phyloP scores from a whole-genome alignment of 2,329 filamentous ascomycete genomes.

The Trichoderma sp. region DNA sequence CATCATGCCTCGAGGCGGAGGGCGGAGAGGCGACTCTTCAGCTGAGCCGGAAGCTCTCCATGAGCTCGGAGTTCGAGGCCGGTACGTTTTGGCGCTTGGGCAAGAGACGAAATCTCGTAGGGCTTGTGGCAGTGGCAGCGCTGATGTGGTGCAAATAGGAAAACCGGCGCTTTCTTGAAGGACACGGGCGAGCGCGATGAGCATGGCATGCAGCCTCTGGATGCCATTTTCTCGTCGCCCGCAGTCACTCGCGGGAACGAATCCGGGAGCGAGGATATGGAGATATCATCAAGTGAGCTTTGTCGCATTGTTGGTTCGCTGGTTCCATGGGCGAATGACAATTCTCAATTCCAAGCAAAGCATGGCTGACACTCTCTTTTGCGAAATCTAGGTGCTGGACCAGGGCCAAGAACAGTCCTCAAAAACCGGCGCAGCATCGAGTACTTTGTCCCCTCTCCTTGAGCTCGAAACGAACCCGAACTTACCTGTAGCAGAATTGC shows the following conservation, averaged over 20 bases:
- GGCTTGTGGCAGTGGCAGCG: neutral
- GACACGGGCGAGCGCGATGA: conserved; percentile 82
- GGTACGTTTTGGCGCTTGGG: conserved; percentile 31
- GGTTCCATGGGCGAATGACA: neutral
- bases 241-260: conserved; percentile 41
- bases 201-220: conserved; percentile 85
- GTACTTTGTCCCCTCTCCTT: conserved; percentile 48
- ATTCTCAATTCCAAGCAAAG: neutral
- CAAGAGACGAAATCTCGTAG: neutral
- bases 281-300: conserved; percentile 48
- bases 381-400: conserved; percentile 44
- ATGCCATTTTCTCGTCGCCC: conserved; percentile 86
- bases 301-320: neutral
- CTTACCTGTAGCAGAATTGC: conserved; percentile 30
- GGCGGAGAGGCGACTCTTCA: conserved; percentile 23
- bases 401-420: conserved; percentile 53
- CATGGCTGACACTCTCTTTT: neutral
- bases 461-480: conserved; percentile 57
- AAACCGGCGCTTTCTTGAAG: conserved; percentile 80
- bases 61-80: conserved; percentile 37
- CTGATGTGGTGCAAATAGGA: conserved; percentile 50
- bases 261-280: conserved; percentile 49
- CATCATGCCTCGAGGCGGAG: conserved; percentile 34
- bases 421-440: conserved; percentile 50
- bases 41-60: conserved; percentile 34